phyloP scores from a whole-genome alignment of 2,329 filamentous ascomycete genomes.

The Fusarium graminum region DNA sequence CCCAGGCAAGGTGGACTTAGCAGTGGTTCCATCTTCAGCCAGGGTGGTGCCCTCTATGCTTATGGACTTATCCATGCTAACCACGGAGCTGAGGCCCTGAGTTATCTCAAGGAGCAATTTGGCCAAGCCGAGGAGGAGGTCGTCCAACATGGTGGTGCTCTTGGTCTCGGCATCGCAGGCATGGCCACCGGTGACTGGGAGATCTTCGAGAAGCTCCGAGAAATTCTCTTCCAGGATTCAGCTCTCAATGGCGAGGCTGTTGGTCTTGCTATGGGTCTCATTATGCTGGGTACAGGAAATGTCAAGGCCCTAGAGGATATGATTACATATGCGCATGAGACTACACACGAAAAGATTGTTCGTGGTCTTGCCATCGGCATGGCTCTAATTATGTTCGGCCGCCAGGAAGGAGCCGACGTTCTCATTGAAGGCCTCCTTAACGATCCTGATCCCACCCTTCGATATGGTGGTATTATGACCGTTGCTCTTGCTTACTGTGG shows the following conservation, averaged over 20 bases:
- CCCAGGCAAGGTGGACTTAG: slow-evolving; percentile 81
- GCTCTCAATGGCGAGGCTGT: slow-evolving; percentile 97
- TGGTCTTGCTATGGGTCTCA: slow-evolving; percentile 93
- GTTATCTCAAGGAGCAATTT: slow-evolving; percentile 83
- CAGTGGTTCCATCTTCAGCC: slow-evolving; percentile 91
- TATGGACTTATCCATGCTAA: slow-evolving; percentile 98
- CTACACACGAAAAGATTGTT: slow-evolving; percentile 98
- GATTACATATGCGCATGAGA: slow-evolving; percentile 98
- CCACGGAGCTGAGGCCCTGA: slow-evolving; percentile 89
- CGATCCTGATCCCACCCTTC: slow-evolving; percentile 91
- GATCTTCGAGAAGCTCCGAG: slow-evolving; percentile 91
- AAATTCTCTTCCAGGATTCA: slow-evolving; percentile 90
- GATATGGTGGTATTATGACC: slow-evolving; percentile 99
- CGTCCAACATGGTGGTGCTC: slow-evolving; percentile 94
- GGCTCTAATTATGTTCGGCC: slow-evolving; percentile 97
- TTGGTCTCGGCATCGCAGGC: slow-evolving; percentile 94
- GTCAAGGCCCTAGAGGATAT: slow-evolving; percentile 93
- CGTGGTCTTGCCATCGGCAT: slow-evolving; percentile 95
- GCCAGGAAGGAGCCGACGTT: slow-evolving; percentile 94
- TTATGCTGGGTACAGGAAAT: slow-evolving; percentile 99
- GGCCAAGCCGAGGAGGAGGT: slow-evolving; percentile 86
- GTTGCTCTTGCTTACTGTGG: slow-evolving; percentile 97
- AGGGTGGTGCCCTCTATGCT: slow-evolving; percentile 94
- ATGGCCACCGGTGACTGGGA: slow-evolving; percentile 95
- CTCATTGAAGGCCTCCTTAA: slow-evolving; percentile 93